A percentile compares a stretch with the other conserved stretches of the same genome.
phyloP scores from a whole-genome alignment of 2,329 filamentous ascomycete genomes.

The Cladophialophora yegresii region DNA sequence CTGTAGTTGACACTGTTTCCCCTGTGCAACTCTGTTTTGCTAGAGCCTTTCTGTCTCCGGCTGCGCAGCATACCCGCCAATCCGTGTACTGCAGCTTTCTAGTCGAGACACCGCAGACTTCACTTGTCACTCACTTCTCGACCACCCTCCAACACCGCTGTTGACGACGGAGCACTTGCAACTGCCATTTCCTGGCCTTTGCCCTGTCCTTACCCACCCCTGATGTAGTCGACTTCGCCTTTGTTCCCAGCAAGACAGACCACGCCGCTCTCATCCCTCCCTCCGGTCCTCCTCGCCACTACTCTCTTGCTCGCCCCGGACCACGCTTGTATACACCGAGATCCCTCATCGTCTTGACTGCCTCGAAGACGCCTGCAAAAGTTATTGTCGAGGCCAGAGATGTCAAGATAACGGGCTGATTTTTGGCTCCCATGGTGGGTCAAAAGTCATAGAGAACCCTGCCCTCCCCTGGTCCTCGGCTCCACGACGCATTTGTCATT shows the following conservation, averaged over 20 bases:
- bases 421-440: conserved; percentile 31
- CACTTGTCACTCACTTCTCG: conserved; percentile 7
- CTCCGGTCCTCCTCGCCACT: neutral
- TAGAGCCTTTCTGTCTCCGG: conserved; percentile 5
- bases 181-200: conserved; percentile 5
- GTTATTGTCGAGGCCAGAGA: conserved; percentile 15
- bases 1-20: conserved; percentile 1
- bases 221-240: conserved; percentile 21
- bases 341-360: conserved; percentile 1
- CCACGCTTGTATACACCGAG: neutral
- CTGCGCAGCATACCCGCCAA: conserved; percentile 11
- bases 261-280: conserved; percentile 11
- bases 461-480: conserved; percentile 18
- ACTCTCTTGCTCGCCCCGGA: conserved; percentile 7
- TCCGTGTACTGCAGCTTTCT: conserved; percentile 6
- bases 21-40: conserved; percentile 4
- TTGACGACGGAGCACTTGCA: neutral
- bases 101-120: conserved; percentile 6
- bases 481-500: neutral
- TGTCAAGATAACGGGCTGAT: conserved; percentile 32
- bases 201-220: conserved; percentile 2
- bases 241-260: conserved; percentile 15
- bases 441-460: conserved; percentile 28
- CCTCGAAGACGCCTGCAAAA: conserved; percentile 12
- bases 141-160: conserved; percentile 6